Conservation (phyloP, 345 rosid genomes). For the Camelina neglecta region DNA sequence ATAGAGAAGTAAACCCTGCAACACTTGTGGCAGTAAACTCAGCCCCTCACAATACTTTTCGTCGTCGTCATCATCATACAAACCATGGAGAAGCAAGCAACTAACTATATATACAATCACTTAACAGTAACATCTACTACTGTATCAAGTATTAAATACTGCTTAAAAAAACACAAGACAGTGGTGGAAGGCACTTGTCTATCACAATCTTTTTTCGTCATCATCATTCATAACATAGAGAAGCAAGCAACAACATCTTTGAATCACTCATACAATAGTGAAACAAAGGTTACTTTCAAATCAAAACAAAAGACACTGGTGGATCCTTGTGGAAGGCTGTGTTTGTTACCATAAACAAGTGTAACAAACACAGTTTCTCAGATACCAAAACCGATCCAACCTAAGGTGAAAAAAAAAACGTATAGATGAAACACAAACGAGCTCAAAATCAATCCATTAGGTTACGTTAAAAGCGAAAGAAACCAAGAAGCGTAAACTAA, state of each 20-base stretch:
- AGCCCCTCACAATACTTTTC: slow-evolving; percentile 16
- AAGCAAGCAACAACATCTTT: too few species aligned
- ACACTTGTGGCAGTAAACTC: neutral
- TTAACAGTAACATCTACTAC: neutral
- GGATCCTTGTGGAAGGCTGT: neutral
- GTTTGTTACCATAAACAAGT: neutral
- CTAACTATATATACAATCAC: slow-evolving; percentile 2
- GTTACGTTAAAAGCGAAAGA: neutral
- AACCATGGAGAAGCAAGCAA: neutral
- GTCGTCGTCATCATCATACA: slow-evolving; percentile 11
- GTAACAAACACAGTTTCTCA: neutral
- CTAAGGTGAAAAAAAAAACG: neutral
- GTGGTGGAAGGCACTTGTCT: too few species aligned
- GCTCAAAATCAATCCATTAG: slow-evolving; percentile 4
- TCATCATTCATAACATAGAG: too few species aligned
- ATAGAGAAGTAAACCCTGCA: too few species aligned
- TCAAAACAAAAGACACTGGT: neutral
- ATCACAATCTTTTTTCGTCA: too few species aligned
- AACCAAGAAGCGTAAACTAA: neutral
- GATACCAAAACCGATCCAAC: neutral
- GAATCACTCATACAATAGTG: neutral
- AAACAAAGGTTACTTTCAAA: neutral
- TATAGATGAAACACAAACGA: neutral
- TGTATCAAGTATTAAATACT: neutral
- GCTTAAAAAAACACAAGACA: too few species aligned